Evolutionary conservation across 495 filamentous ascomycete genomes (phyloP), one percentile per base, ranked within the genome.

Genomic region (Penicillium chermesinum): DNA sequence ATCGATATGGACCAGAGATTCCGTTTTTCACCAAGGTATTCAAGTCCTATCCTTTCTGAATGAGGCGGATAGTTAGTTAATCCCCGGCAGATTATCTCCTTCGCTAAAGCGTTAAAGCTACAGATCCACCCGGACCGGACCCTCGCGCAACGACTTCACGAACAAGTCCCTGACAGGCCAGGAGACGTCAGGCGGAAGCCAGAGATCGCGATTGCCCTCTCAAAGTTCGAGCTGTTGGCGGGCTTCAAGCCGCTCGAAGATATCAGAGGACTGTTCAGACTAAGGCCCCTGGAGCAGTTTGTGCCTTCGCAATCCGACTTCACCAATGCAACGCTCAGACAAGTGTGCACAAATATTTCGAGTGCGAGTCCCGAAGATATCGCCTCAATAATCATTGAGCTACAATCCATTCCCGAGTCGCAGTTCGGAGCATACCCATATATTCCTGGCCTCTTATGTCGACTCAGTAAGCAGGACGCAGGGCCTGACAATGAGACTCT

Each of bases 171-270:
- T 0, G 59, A 80, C 8, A 74, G 77, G 42, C 90, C 84, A 59
- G 77, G 77, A 7, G 86, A 93, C 51, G 66, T 73, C 14, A 91
- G 89, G 61, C 85, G 90, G 65, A 91, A 91, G 62, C 87, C 87
- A 1, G 87, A 93, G 58, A 91, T 91, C 25, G 86, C 86, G 3
- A 70, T 93, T 12, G 84, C 86, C 0, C 65, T 91, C 0, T 76
- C 79, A n/a, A 77, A 81, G 14, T 91, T 91, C 57, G 86, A 91
- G 61, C 80, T 87, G 0, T 91, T 91, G 56, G 81, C 79, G 13
- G 86, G 86, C 38, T 91, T 79, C 69, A 89, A 88, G 51, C 82
- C 85, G 0, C 64, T 86, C 3, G 49, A 53, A 2, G 71, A 84
- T 15, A 84, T 93, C 35, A 53, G 78, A 33, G 54, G 67, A 1